A percentile compares a stretch with the other conserved stretches of the same genome.
phyloP scores from a whole-genome alignment of 495 filamentous ascomycete genomes.

The Astrothelium subdiscretum region DNA sequence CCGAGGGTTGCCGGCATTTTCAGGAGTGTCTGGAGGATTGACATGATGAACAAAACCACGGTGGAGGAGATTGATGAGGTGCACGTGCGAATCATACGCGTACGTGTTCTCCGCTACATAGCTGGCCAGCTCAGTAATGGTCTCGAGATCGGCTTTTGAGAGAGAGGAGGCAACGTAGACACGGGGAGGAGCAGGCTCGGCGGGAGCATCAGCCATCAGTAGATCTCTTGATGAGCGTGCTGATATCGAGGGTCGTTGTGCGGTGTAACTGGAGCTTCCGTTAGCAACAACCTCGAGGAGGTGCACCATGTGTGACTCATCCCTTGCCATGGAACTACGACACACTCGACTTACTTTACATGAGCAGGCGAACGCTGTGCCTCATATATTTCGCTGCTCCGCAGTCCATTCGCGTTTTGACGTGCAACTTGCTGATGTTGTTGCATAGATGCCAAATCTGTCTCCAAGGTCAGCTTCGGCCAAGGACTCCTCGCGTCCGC shows the following conservation, averaged over 20 bases:
- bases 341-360: background rate
- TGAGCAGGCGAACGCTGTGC: conserved; percentile 40
- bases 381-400: conserved; percentile 37
- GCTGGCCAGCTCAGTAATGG: conserved; percentile 41
- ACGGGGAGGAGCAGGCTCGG: conserved; percentile 34
- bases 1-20: conserved; percentile 35
- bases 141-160: conserved; percentile 40
- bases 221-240: conserved; percentile 45
- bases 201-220: conserved; percentile 43
- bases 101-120: conserved; percentile 50
- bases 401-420: conserved; percentile 34
- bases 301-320: background rate
- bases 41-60: conserved; percentile 49
- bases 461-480: conserved; percentile 4
- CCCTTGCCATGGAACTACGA: no score
- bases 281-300: background rate
- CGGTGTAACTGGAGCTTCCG: conserved; percentile 18
- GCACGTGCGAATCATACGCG: conserved; percentile 52
- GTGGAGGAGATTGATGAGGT: conserved; percentile 54
- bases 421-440: conserved; percentile 44
- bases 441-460: conserved; percentile 55
- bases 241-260: conserved; percentile 40
- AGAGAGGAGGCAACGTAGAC: conserved; percentile 40
- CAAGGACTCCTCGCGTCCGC: background rate
- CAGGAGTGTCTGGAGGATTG: conserved; percentile 36